Evolutionary conservation across 2,329 filamentous ascomycete genomes (phyloP).

Genomic region (Didymella arachidicola): DNA sequence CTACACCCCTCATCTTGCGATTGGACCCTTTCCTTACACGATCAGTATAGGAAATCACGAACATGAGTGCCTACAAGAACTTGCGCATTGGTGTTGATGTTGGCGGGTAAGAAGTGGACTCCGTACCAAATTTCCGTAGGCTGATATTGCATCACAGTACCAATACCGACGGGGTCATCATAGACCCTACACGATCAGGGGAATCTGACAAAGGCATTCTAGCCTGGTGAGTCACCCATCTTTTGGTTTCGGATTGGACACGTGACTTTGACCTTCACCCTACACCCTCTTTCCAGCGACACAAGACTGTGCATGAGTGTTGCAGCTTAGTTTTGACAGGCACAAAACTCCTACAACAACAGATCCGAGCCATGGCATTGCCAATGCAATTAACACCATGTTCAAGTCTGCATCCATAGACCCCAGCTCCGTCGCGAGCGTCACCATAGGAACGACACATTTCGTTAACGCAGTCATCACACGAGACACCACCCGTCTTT

Average conservation of each 20-base stretch:
- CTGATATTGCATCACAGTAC: slow-evolving; percentile 33
- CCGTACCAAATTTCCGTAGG: slow-evolving; percentile 1
- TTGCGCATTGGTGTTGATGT: slow-evolving; percentile 56
- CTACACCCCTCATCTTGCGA: slow-evolving; percentile 5
- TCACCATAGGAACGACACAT: slow-evolving; percentile 62
- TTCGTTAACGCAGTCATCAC: slow-evolving; percentile 63
- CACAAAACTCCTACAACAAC: slow-evolving; percentile 51
- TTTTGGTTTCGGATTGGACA: neutral
- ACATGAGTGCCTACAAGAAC: slow-evolving; percentile 28
- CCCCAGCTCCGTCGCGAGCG: slow-evolving; percentile 50
- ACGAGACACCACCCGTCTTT: slow-evolving; percentile 58
- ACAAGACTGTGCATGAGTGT: too few species aligned
- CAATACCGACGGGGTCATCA: slow-evolving; percentile 49
- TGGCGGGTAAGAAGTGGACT: slow-evolving; percentile 45
- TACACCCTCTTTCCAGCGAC: too few species aligned
- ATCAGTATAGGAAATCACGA: neutral
- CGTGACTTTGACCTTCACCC: slow-evolving; percentile 8
- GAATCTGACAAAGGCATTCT: slow-evolving; percentile 43
- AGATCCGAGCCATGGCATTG: slow-evolving; percentile 50
- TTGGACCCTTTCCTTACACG: slow-evolving; percentile 5
- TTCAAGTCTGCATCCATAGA: slow-evolving; percentile 44
- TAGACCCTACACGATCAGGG: slow-evolving; percentile 41
- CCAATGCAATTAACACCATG: slow-evolving; percentile 47
- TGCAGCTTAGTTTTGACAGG: slow-evolving; percentile 27
- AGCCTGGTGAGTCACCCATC: slow-evolving; percentile 38